Conservation (phyloP, 2,329 filamentous ascomycete genomes). For the Verruconis gallopava region DNA sequence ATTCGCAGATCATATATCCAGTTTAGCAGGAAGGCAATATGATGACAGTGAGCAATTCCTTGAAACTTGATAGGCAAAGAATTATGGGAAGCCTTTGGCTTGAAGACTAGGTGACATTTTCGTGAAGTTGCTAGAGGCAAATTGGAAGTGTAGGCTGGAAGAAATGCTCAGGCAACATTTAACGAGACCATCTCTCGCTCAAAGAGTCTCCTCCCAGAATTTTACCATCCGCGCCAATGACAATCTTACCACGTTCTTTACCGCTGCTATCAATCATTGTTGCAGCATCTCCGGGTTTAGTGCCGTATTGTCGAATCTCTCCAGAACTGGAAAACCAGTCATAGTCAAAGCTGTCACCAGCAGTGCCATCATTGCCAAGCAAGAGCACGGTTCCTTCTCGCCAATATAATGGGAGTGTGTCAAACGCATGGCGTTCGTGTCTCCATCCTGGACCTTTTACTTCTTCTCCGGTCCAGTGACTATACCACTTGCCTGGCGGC, state of each 20-base stretch:
- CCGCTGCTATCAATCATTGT: constrained; percentile 23
- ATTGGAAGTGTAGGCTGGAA: too few relatives aligned
- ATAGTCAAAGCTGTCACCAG: constrained; percentile 23
- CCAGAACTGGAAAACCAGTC: constrained; percentile 28
- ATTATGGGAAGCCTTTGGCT: too few relatives aligned
- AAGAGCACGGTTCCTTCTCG: constrained; percentile 28
- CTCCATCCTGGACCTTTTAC: constrained; percentile 32
- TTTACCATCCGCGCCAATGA: constrained; percentile 18
- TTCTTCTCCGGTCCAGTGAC: constrained; percentile 32
- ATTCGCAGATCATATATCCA: too few relatives aligned
- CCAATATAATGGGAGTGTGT: constrained; percentile 28
- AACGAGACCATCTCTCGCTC: constrained; percentile 22
- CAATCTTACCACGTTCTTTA: constrained; percentile 19
- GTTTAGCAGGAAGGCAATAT: too few relatives aligned
- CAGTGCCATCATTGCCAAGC: constrained; percentile 24
- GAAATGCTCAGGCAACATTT: too few relatives aligned
- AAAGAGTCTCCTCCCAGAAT: constrained; percentile 19
- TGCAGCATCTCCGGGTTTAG: constrained; percentile 22
- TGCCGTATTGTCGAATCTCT: constrained; percentile 26
- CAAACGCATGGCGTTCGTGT: constrained; percentile 28
- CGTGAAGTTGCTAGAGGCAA: too few relatives aligned
- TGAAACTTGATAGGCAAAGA: too few relatives aligned
- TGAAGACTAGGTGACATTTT: too few relatives aligned
- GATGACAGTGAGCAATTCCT: too few relatives aligned
- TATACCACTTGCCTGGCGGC: constrained; percentile 38